Evolutionary conservation across 2,329 filamentous ascomycete species (phyloP).

Genomic region (Calcarisporium arbuscula): DNA sequence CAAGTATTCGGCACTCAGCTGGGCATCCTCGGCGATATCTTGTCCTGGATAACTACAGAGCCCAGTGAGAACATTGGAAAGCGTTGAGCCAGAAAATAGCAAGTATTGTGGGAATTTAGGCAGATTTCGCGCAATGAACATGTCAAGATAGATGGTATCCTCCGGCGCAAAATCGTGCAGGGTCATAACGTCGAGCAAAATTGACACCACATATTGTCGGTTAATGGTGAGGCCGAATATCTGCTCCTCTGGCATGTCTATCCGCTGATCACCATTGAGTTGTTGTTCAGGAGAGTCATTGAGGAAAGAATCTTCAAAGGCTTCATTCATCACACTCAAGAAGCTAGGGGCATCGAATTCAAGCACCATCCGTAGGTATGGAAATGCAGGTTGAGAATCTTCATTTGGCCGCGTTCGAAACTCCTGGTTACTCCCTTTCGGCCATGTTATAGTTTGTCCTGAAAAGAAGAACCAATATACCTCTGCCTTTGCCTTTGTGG

Average conservation of each 20-base stretch:
- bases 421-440: conserved; percentile 52
- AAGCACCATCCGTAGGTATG: conserved; percentile 76
- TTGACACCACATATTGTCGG: conserved; percentile 86
- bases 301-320: conserved; percentile 89
- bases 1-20: conserved; percentile 94
- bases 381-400: conserved; percentile 67
- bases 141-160: conserved; percentile 92
- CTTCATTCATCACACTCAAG: conserved; percentile 91
- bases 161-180: conserved; percentile 65
- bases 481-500: conserved; percentile 73
- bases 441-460: conserved; percentile 71
- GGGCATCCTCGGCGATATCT: conserved; percentile 84
- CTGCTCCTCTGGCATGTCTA: conserved; percentile 56
- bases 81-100: conserved; percentile 76
- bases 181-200: conserved; percentile 86
- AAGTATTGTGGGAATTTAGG: conserved; percentile 97
- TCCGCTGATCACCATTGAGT: conserved; percentile 42
- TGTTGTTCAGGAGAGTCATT: conserved; percentile 69
- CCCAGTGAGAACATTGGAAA: conserved; percentile 73
- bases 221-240: conserved; percentile 69
- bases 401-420: conserved; percentile 55
- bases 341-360: conserved; percentile 89
- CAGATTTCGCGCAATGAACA: conserved; percentile 94
- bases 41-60: conserved; percentile 78
- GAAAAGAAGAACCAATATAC: conserved; percentile 94